Evolutionary conservation across 192 early-diverging fungal species (phyloP).

Genomic region (Chytriomyces sp.): DNA sequence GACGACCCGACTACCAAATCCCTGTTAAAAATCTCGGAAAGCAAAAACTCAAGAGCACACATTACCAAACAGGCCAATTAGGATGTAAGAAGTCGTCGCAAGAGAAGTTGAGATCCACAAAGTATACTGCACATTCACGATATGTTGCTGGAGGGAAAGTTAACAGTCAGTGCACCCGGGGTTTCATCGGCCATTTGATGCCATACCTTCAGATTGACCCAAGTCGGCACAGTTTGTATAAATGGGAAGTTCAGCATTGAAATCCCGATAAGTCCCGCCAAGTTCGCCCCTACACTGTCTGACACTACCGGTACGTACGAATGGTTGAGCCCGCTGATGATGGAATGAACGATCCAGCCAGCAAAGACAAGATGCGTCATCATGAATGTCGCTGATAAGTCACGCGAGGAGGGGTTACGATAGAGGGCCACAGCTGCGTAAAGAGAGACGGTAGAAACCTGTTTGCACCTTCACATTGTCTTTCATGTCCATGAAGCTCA

Average conservation of each 20-base stretch:
- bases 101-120: constrained; percentile 53
- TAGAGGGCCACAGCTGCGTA: not conserved
- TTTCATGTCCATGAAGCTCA: constrained; percentile 4
- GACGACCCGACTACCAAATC: constrained; percentile 10
- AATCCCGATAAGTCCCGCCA: constrained; percentile 47
- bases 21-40: constrained; percentile 1
- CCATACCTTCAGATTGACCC: constrained; percentile 61
- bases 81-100: constrained; percentile 46
- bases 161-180: not conserved
- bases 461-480: constrained; percentile 35
- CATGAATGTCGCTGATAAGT: constrained; percentile 44
- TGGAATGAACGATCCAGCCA: constrained; percentile 51
- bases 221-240: constrained; percentile 56
- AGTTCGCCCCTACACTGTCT: not conserved
- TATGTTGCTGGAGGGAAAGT: constrained; percentile 34
- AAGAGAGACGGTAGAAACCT: constrained; percentile 6
- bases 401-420: no score
- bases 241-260: constrained; percentile 62
- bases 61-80: constrained; percentile 47
- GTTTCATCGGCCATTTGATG: not conserved
- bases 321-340: constrained; percentile 22
- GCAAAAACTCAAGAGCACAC: not conserved
- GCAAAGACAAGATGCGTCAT: constrained; percentile 48
- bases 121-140: constrained; percentile 56
- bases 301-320: constrained; percentile 43